Percentiles rank a stretch among this genome's conserved stretches.
Evolutionary conservation across 1,284 basidiomycete genomes (phyloP).

Genomic region (Fistulina hepatica): DNA sequence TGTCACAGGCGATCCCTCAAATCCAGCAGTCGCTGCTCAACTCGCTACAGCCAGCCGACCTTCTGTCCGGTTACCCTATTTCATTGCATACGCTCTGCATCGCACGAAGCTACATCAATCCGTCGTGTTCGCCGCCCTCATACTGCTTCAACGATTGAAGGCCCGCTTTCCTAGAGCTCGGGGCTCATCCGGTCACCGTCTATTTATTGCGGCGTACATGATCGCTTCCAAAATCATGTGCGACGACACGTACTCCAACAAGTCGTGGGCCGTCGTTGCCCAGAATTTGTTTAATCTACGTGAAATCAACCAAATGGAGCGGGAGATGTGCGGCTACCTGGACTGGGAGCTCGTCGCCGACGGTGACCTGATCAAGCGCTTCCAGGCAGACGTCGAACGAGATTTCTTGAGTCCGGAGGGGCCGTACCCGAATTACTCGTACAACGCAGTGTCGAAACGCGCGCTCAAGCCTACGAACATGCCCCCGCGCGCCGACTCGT

Average conservation of each 20-base stretch:
- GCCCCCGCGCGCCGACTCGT: conserved; percentile 40
- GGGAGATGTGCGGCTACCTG: conserved; percentile 87
- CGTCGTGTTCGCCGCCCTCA: conserved; percentile 79
- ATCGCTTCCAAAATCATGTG: conserved; percentile 86
- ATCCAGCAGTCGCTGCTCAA: background rate
- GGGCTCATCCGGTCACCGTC: conserved; percentile 82
- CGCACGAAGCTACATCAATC: conserved; percentile 75
- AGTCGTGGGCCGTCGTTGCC: conserved; percentile 90
- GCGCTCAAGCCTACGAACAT: conserved; percentile 33
- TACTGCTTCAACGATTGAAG: conserved; percentile 81
- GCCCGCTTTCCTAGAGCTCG: conserved; percentile 85
- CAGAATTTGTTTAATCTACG: conserved; percentile 84
- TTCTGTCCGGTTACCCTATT: conserved; percentile 59
- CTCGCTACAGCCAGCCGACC: conserved; percentile 36
- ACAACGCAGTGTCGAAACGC: conserved; percentile 46
- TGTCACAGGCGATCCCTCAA: background rate
- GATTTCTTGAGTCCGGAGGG: conserved; percentile 46
- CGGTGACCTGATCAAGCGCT: conserved; percentile 50
- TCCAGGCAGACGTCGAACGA: conserved; percentile 48
- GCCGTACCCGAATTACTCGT: conserved; percentile 48
- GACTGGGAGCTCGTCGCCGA: conserved; percentile 86
- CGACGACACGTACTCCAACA: conserved; percentile 95
- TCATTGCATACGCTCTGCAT: conserved; percentile 85
- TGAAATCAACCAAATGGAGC: conserved; percentile 94
- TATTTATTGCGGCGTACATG: conserved; percentile 94